Conservation (phyloP, 1,284 basidiomycete species). For the Phlebopus sp. region DNA sequence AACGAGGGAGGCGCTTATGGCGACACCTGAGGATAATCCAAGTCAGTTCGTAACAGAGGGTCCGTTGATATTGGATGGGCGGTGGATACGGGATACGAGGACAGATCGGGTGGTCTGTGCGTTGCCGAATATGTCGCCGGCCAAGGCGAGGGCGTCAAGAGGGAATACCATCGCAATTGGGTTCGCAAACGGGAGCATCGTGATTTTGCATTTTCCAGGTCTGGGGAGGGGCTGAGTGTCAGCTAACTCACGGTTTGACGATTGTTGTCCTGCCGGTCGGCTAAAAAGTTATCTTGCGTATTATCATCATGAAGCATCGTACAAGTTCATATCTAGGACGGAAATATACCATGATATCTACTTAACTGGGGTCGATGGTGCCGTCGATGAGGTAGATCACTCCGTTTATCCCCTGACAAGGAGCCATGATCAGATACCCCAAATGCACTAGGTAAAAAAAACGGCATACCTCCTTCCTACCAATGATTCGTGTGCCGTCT, state of each 20-base stretch:
- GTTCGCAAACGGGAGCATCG: conserved; percentile 30
- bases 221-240: not conserved
- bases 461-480: conserved; percentile 39
- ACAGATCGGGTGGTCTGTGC: conserved; percentile 15
- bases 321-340: not conserved
- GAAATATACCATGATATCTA: not conserved
- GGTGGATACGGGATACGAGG: conserved; percentile 23
- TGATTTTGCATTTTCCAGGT: conserved; percentile 23
- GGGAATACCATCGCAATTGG: conserved; percentile 25
- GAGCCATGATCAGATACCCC: conserved; percentile 1
- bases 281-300: too few species aligned
- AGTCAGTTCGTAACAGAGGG: conserved; percentile 8
- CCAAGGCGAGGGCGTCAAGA: conserved; percentile 23
- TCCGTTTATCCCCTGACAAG: conserved; percentile 60
- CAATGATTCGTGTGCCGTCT: conserved; percentile 48
- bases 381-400: conserved; percentile 71
- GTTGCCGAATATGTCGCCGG: conserved; percentile 30
- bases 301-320: not conserved
- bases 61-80: conserved; percentile 18
- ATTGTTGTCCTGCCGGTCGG: too few species aligned
- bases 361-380: conserved; percentile 38
- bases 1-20: conserved; percentile 20
- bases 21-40: conserved; percentile 21
- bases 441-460: conserved; percentile 3
- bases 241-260: too few species aligned